These are phyloP conservation scores for Globisporangium barbulae DNA, from an alignment of 352 stramenopile species.

Conservation along the genomic window DNA sequence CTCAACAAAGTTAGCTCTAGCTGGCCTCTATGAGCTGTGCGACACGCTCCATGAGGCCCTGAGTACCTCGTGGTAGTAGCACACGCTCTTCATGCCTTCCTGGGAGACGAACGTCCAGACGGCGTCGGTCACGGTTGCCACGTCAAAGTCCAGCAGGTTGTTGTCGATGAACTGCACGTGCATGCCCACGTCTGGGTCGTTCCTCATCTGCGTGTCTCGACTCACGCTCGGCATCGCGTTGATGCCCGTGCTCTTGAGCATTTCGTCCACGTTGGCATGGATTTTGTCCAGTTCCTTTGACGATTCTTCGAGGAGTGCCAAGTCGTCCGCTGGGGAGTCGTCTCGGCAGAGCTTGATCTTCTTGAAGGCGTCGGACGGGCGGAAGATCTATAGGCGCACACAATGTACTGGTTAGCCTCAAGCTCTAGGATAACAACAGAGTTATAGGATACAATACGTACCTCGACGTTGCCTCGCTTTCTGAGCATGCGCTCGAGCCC, in stretches of 20 bases:
- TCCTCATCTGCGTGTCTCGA: slow-evolving; percentile 4
- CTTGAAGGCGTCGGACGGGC: background rate
- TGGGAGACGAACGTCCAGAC: slow-evolving; percentile 8
- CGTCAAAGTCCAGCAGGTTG: background rate
- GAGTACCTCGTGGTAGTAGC: slow-evolving; percentile 9
- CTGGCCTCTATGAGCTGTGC: too few relatives aligned
- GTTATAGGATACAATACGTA: background rate
- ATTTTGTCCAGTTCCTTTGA: background rate
- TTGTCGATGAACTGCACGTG: slow-evolving; percentile 7
- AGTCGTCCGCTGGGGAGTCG: background rate
- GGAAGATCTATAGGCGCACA: background rate
- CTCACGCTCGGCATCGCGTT: background rate
- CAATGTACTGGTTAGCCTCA: background rate
- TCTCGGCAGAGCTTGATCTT: slow-evolving; percentile 3
- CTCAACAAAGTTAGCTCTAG: background rate
- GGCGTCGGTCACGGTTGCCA: background rate
- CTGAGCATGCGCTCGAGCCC: slow-evolving; percentile 33
- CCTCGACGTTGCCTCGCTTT: slow-evolving; percentile 17
- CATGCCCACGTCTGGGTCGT: background rate
- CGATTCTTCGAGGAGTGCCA: background rate
- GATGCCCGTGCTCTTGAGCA: background rate
- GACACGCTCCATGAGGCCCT: background rate
- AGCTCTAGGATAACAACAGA: background rate
- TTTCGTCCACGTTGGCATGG: background rate
- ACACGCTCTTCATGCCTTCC: slow-evolving; percentile 7